Evolutionary conservation across 2,329 filamentous ascomycete genomes (phyloP).

Genomic region (Paecilomyces niveus): DNA sequence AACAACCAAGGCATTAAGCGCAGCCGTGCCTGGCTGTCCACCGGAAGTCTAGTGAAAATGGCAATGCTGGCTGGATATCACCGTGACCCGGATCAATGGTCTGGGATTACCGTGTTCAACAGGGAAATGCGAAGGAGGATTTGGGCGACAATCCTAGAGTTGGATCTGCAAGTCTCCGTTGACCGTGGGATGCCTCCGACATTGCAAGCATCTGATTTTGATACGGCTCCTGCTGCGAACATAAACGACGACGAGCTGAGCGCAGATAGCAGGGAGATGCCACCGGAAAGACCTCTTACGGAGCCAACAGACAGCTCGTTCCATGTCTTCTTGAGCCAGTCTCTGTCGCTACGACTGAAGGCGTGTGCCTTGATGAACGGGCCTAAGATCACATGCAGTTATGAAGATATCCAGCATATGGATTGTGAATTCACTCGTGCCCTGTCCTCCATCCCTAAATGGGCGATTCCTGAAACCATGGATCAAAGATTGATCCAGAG

Average conservation of each 20-base stretch:
- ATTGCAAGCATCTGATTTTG: slow-evolving; percentile 38
- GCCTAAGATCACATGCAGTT: slow-evolving; percentile 28
- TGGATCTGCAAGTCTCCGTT: slow-evolving; percentile 50
- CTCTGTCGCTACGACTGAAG: slow-evolving; percentile 22
- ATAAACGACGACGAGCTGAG: slow-evolving; percentile 45
- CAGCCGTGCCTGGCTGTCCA: slow-evolving; percentile 46
- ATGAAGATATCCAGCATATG: slow-evolving; percentile 33
- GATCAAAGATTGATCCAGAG: slow-evolving; percentile 19
- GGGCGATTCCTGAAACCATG: slow-evolving; percentile 14
- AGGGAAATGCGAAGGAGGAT: slow-evolving; percentile 46
- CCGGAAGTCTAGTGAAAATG: slow-evolving; percentile 45
- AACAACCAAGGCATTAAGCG: slow-evolving; percentile 45
- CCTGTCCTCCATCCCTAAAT: slow-evolving; percentile 26
- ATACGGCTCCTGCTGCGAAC: slow-evolving; percentile 44
- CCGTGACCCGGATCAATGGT: slow-evolving; percentile 27
- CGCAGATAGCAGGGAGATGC: slow-evolving; percentile 23
- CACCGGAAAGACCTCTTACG: slow-evolving; percentile 18
- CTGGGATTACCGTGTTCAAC: slow-evolving; percentile 30
- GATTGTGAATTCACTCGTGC: slow-evolving; percentile 31
- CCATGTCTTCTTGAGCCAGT: slow-evolving; percentile 6
- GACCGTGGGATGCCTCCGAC: slow-evolving; percentile 49
- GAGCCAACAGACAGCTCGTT: slow-evolving; percentile 32
- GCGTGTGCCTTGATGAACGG: slow-evolving; percentile 30
- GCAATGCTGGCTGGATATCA: slow-evolving; percentile 50
- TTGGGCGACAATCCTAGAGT: slow-evolving; percentile 51